These are phyloP conservation scores for Solidago caesia DNA, from an alignment of 129 eudicot genomes.

Conservation along the genomic window DNA sequence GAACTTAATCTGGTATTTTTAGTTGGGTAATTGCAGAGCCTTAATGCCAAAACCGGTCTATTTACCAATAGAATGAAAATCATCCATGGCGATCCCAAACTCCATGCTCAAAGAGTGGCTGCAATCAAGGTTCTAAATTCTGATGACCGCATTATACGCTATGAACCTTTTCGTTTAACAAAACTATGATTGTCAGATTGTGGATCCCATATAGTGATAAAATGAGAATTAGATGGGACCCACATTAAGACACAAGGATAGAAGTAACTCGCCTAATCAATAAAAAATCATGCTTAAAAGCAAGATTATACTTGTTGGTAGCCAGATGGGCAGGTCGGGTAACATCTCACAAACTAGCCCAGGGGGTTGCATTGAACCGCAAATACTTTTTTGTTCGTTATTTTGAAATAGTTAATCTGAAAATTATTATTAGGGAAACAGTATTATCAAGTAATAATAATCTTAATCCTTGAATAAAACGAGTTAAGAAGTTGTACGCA, in stretches of 20 bases:
- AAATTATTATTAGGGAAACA: neutral
- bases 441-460: neutral
- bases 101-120: slow-evolving; percentile 87
- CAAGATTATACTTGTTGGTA: neutral
- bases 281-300: neutral
- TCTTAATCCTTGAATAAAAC: neutral
- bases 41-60: slow-evolving; percentile 87
- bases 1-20: slow-evolving; percentile 58
- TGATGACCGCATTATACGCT: neutral
- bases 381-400: too few species aligned
- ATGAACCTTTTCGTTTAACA: neutral
- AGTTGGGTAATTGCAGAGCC: slow-evolving; percentile 98
- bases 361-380: neutral
- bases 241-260: neutral
- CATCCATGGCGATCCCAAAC: slow-evolving; percentile 79
- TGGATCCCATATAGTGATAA: neutral
- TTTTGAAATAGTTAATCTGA: too few species aligned
- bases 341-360: too few species aligned
- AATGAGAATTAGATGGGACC: neutral
- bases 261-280: too few species aligned
- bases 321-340: neutral
- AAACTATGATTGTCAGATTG: neutral
- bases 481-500: neutral
- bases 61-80: slow-evolving; percentile 96
- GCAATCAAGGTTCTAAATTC: slow-evolving; percentile 76